Base-by-base conservation (phyloP, 2,329 filamentous ascomycete genomes). In the Remersonia thermophila region DNA sequence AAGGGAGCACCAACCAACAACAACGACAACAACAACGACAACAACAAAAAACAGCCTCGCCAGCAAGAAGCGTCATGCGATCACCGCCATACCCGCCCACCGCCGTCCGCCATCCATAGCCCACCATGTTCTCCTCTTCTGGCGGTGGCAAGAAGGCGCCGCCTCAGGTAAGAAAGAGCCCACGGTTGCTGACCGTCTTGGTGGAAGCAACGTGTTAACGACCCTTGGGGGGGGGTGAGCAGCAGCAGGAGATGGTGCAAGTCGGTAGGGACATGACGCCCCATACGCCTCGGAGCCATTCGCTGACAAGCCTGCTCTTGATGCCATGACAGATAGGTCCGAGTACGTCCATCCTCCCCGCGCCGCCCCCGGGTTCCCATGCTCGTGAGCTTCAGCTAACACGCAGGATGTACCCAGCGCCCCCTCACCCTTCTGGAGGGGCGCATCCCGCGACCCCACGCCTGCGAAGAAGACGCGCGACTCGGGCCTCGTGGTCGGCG, bases 161-260 rank as follows among this genome's bases (percentile, higher is more conserved):
- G 47, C 74, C 79, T 55, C 79, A 83, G 74, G 81, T 85, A 63
- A 43, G 49, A 11, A 12, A 29, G 28, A 28, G 20, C 5, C 5
- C 5, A 23, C 5, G 9, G 5, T 23, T 23, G 9, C 20, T 23
- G 20, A 23, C 20, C 20, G 20, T 23, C 20, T 23, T n/a, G n/a
- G n/a, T n/a, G n/a, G n/a, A n/a, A n/a, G n/a, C n/a, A n/a, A n/a
- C n/a, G n/a, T n/a, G n/a, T n/a, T n/a, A n/a, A n/a, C n/a, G n/a
- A n/a, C n/a, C n/a, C n/a, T n/a, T n/a, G n/a, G n/a, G n/a, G n/a
- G n/a, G 20, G 20, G 20, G 9, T 6, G 5, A 23, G 20, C 36
- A 32, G 47, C 51, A 63, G 55, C 67, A 96, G 85, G 91, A 98
- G 72, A 98, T 98, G 91, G 84, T 95, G 51, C 89, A 98, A 81